Percentiles rank a stretch among this genome's conserved stretches.
phyloP scores from a whole-genome alignment of 495 filamentous ascomycete species.

The Xylaria castorea region DNA sequence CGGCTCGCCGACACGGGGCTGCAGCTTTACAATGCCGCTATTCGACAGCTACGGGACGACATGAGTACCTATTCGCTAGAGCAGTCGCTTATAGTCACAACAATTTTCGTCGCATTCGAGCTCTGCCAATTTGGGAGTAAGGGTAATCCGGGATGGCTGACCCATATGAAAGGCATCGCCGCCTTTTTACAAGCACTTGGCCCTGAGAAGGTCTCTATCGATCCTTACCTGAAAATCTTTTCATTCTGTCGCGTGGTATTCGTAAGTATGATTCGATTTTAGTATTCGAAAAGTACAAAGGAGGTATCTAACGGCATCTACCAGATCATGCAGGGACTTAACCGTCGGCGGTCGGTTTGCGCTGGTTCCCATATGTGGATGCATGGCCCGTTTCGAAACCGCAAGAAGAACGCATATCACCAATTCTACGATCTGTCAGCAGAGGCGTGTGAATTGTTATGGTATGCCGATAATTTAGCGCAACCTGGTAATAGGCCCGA shows the following conservation, averaged over 20 bases:
- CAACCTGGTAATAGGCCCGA: neutral
- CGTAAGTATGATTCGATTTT: constrained; percentile 1
- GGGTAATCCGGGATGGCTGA: constrained; percentile 20
- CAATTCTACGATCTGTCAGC: constrained; percentile 21
- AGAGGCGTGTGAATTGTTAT: constrained; percentile 8
- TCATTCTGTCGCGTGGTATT: constrained; percentile 24
- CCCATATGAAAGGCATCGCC: constrained; percentile 23
- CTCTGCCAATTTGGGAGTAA: constrained; percentile 25
- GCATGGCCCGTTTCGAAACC: constrained; percentile 12
- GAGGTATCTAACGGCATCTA: neutral
- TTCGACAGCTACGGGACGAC: constrained; percentile 21
- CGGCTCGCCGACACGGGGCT: constrained; percentile 12
- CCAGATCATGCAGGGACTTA: constrained; percentile 21
- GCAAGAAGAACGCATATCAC: constrained; percentile 18
- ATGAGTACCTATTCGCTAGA: constrained; percentile 8
- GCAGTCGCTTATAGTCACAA: constrained; percentile 16
- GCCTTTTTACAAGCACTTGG: constrained; percentile 21
- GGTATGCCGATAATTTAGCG: constrained; percentile 1
- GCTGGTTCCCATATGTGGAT: constrained; percentile 22
- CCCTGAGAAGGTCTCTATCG: constrained; percentile 22
- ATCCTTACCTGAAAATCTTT: constrained; percentile 19
- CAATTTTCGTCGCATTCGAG: constrained; percentile 24
- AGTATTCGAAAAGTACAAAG: neutral
- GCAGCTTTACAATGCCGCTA: constrained; percentile 21
- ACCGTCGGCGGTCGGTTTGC: constrained; percentile 14